Evolutionary conservation across 805 yeast genomes (phyloP).

Genomic region (Yarrowia hollandica): DNA sequence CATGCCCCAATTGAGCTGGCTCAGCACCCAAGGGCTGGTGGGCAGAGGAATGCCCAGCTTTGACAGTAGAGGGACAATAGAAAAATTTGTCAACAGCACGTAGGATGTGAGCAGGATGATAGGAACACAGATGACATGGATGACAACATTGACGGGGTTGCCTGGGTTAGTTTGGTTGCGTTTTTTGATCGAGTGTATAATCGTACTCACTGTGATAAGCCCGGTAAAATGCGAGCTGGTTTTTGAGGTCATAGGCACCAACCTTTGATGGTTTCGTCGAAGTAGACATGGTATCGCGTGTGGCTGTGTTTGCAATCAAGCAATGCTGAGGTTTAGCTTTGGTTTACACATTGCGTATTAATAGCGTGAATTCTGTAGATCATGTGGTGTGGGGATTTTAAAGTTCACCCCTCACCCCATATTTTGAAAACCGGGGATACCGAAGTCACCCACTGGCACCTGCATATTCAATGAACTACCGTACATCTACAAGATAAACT

Average conservation of each 20-base stretch:
- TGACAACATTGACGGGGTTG: slow-evolving; percentile 60
- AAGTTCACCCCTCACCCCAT: slow-evolving; percentile 23
- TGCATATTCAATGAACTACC: no score
- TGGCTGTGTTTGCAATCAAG: not conserved
- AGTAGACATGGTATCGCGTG: not conserved
- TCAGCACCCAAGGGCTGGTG: slow-evolving; percentile 31
- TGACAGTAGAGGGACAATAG: slow-evolving; percentile 35
- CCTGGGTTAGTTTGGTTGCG: slow-evolving; percentile 38
- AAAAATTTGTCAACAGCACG: slow-evolving; percentile 43
- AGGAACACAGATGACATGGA: slow-evolving; percentile 82
- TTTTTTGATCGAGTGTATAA: slow-evolving; percentile 2
- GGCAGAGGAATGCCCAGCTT: slow-evolving; percentile 19
- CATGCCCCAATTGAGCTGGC: slow-evolving; percentile 50
- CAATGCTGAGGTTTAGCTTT: slow-evolving; percentile 1
- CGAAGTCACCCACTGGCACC: no score
- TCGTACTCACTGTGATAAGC: slow-evolving; percentile 44
- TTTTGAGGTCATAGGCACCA: slow-evolving; percentile 43
- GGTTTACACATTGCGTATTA: not conserved
- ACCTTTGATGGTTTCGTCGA: slow-evolving; percentile 32
- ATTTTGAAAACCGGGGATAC: no score
- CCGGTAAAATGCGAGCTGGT: slow-evolving; percentile 61
- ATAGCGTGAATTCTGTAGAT: slow-evolving; percentile 7
- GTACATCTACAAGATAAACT: no score
- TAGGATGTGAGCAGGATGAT: slow-evolving; percentile 60
- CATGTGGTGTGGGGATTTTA: slow-evolving; percentile 21